Evolutionary conservation across 2,329 filamentous ascomycete species (phyloP), one percentile per base, ranked within the genome.

Genomic region (Escovopsis weberi): DNA sequence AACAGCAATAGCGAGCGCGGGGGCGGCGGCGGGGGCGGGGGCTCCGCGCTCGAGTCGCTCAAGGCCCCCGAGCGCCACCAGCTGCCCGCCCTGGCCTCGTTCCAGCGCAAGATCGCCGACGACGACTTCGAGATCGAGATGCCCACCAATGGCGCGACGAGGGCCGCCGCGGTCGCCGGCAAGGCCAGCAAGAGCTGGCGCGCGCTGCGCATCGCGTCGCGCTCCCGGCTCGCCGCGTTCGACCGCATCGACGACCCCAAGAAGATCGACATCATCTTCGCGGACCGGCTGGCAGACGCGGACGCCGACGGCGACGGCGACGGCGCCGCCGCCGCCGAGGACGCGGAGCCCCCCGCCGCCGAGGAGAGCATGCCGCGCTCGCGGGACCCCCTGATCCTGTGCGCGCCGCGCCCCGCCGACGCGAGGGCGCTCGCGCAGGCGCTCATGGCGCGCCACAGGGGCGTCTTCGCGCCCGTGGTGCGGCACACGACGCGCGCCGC

Each of bases 111-210:
- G 46, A 87, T 95, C 48, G 76, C 80, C 48, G 74, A 79, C 43
- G 83, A 86, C 54, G 82, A 94, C 44, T 78, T 95, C 52, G 86
- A 95, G 58, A 77, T 94, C 42, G 84, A 87, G 18, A 86, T 89
- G 72, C 82, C 85, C 9, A 74, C 74, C 43, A 77, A 72, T 66
- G 64, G 74, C 60, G 63, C 72, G 44, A 71, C 75, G 41, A 75
- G 72, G 49, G 63, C 65, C 1, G 61, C 62, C 11, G 70, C 75
- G 18, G 59, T 78, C 7, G 82, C 84, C 49, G 73, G 79, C 43
- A 94, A 93, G 59, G 78, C 81, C 18, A 94, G 86, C 65, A 89
- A 93, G 60, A 82, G 79, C 44, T 98, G 91, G 91, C 77, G 88
- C 51, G 85, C 86, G 5, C 66, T 98, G 48, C 78, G 91, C 41